Base-by-base conservation (phyloP, 1,284 basidiomycete genomes). In the Marasmius oreades region DNA sequence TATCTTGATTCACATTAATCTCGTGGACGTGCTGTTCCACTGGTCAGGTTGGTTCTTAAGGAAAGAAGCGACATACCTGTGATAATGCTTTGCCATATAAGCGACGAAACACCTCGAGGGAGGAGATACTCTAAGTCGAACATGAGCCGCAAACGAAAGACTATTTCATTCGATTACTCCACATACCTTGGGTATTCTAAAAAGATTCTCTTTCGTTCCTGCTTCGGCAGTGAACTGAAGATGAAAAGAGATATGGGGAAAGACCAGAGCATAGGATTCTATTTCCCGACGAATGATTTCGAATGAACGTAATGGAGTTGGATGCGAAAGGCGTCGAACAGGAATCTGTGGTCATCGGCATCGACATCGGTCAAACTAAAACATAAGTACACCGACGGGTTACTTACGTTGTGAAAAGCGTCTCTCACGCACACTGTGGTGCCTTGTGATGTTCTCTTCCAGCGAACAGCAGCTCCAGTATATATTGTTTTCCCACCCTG, bases 361-460 rank as follows among this genome's bases (percentile, higher is more conserved):
- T 52, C 53, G 44, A 26, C 52, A 46, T 55, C 44, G 58, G 48
- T 36, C 53, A 36, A 53, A 48, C 58, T 31, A 20, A 34, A 28
- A 59, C 48, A 50, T 46, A 10, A 31, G 5, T 31, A 10, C 4
- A 31, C 28, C 5, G 28, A 23, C 46, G 52, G 47, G 16, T n/a
- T n/a, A 71, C 82, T 47, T 61, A 92, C 92, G 65, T 90, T 92
- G 66, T 88, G 90, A 68, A 95, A 97, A 3, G 90, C 84, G 66
- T 96, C 94, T 20, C 90, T 84, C 37, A 95, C 77, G 62, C 80
- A 85, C 39, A 95, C 85, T 10, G 82, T 85, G 3, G 93, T 95
- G 3, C 94, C 94, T 5, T 81, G 70, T 1, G 75, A 71, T 66
- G 89, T 85, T 65, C 85, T 75, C 59, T 80, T 76, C 90, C 88